Percentiles rank a stretch among this genome's conserved stretches.
phyloP scores from a whole-genome alignment of 345 rosid species.

The Melaleuca alternifolia region DNA sequence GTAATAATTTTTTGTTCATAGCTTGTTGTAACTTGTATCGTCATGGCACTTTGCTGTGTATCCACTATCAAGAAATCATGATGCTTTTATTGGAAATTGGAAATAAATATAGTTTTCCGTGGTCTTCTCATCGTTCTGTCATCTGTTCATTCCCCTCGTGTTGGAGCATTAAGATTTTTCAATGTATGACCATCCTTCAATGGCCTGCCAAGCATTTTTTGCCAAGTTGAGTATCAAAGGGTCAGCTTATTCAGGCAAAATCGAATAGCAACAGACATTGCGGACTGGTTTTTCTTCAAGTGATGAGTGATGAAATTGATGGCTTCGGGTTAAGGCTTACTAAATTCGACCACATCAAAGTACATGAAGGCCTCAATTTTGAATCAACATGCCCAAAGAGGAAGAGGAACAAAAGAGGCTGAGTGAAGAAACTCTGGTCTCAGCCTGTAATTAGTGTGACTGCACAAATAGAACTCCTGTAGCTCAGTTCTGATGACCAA shows the following conservation, averaged over 20 bases:
- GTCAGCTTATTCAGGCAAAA: background rate
- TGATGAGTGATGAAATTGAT: background rate
- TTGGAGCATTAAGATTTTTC: background rate
- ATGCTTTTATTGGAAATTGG: background rate
- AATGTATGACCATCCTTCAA: background rate
- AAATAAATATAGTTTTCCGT: background rate
- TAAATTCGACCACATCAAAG: background rate
- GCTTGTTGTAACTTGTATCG: background rate
- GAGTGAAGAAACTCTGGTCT: background rate
- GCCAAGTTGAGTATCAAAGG: background rate
- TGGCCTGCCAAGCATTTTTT: background rate
- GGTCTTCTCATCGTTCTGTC: background rate
- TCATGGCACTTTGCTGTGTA: background rate
- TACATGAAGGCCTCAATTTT: background rate
- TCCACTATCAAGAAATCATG: background rate
- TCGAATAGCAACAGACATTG: background rate
- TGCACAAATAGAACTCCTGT: background rate
- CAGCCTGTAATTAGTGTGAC: background rate
- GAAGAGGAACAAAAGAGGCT: background rate
- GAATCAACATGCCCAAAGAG: background rate
- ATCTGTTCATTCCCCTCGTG: background rate
- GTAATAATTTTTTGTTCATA: background rate
- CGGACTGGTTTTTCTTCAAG: background rate
- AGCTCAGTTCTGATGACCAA: background rate
- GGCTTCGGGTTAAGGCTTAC: background rate